Conservation (phyloP, 306 rosid genomes). For the Medicago arabica region DNA sequence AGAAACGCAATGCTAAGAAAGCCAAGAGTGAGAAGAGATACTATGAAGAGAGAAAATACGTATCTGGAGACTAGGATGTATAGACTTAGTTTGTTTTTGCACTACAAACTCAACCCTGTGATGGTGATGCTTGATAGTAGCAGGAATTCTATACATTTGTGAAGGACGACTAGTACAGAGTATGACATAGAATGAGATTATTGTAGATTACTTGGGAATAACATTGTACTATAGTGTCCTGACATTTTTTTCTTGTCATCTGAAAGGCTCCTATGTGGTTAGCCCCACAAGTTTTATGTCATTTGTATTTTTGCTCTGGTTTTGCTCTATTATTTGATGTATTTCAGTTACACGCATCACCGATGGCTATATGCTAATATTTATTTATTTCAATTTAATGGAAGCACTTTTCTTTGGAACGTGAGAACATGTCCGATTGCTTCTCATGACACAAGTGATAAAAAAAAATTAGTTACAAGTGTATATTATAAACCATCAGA, state of each 20-base stretch:
- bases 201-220: constrained; percentile 36
- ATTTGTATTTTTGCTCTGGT: constrained; percentile 45
- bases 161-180: constrained; percentile 42
- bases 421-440: constrained; percentile 7
- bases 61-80: constrained; percentile 74
- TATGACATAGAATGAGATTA: constrained; percentile 32
- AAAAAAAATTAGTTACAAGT: no score
- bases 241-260: constrained; percentile 24
- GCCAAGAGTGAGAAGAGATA: constrained; percentile 79
- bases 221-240: constrained; percentile 34
- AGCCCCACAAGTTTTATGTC: constrained; percentile 41
- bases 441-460: neutral
- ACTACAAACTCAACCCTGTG: constrained; percentile 38
- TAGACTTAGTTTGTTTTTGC: constrained; percentile 41
- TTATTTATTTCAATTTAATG: neutral
- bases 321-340: constrained; percentile 27
- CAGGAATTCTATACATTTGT: constrained; percentile 33
- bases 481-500: no score
- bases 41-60: constrained; percentile 76
- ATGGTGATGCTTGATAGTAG: constrained; percentile 41
- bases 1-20: constrained; percentile 95
- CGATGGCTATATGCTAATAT: neutral
- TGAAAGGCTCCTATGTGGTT: constrained; percentile 39
- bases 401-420: constrained; percentile 20
- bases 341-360: neutral